Conservation (phyloP, 2,329 filamentous ascomycete genomes). For the Penicillium sp. region DNA sequence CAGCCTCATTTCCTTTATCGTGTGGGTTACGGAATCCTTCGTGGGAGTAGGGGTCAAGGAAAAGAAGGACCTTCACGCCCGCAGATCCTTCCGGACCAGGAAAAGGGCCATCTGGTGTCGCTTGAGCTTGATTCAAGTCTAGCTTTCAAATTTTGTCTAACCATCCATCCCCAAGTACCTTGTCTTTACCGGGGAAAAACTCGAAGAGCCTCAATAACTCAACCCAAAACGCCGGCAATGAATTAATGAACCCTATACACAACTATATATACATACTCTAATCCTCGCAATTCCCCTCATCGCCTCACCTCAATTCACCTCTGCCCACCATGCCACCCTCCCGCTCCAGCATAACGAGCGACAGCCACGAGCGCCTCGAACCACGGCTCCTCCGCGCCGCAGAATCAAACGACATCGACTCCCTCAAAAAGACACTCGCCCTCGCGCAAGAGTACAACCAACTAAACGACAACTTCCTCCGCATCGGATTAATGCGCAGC, state of each 20-base stretch:
- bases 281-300: background rate
- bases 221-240: constrained; percentile 3
- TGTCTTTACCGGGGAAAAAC: background rate
- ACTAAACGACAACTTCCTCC: constrained; percentile 32
- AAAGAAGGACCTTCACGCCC: constrained; percentile 2
- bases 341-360: constrained; percentile 29
- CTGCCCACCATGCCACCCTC: constrained; percentile 20
- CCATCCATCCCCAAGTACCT: background rate
- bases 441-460: constrained; percentile 31
- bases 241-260: background rate
- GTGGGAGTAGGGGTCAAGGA: background rate
- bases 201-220: background rate
- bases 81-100: constrained; percentile 7
- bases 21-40: background rate
- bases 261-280: background rate
- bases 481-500: constrained; percentile 35
- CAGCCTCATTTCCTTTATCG: background rate
- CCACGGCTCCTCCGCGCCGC: constrained; percentile 36
- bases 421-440: constrained; percentile 27
- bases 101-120: background rate
- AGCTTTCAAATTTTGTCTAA: background rate
- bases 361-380: constrained; percentile 34
- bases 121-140: constrained; percentile 3
- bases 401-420: constrained; percentile 30
- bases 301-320: background rate